Base-by-base conservation (phyloP, 1,139 yeast species). In the Yamadazyma atmosphaerica region DNA sequence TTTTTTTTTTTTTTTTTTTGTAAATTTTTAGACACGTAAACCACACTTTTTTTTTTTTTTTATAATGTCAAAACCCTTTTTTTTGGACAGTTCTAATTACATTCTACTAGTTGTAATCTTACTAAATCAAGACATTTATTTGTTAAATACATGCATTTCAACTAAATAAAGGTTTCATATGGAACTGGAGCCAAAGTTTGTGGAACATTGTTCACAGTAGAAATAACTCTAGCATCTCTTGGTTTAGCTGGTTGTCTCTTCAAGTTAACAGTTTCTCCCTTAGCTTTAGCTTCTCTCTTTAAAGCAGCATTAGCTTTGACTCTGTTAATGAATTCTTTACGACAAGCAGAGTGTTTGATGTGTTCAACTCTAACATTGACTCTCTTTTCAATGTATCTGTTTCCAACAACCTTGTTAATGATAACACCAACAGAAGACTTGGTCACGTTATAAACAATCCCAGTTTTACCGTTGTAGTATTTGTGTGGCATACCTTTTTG, bases 401-500 rank as follows among this genome's bases (percentile, higher is more conserved):
- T 79, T 72, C 98, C 98, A 63, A 92, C 98, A 74, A 90, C 83
- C 85, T 92, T 92, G 94, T 92, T 86, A 71, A 92, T 76, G 68
- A 92, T 87, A 61, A 92, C 95, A 83, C 98, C 98, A 57, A 92
- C 98, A 53, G 98, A 80, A 51, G 96, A 77, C 83, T 87, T 92
- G 84, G 98, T 92, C 60, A 92, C 94, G 83, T 92, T 92, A 95
- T 83, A 92, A 56, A 92, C 84, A 60, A 90, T 88, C 84, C 98
- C 98, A 58, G 98, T 92, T 86, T 89, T 92, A 78, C 98, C 98
- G 82, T 90, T 97, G 96, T 92, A 92, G 86, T 82, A 90, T 82
- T 92, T 92, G 89, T 88, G 96, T 73, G 98, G 98, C 97, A 92
- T 89, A 86, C 98, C 98, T 84, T 90, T 89, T 76, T 92, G 98